Conservation (phyloP, 1,284 basidiomycete genomes). For the Retiboletus flavoniger region DNA sequence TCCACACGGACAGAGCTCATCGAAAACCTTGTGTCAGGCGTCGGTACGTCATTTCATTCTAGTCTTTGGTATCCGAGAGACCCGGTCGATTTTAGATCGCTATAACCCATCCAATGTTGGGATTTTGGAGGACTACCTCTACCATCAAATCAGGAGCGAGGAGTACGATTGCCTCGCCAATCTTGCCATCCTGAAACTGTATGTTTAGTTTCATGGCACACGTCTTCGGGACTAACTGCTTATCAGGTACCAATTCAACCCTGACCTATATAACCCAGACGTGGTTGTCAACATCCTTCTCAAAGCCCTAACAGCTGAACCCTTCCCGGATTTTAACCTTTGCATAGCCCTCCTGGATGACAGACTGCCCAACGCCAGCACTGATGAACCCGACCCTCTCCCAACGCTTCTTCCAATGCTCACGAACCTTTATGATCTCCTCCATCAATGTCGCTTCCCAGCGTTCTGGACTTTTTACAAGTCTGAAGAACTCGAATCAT, state of each 20-base stretch:
- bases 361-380: conserved; percentile 53
- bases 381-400: conserved; percentile 80
- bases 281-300: conserved; percentile 93
- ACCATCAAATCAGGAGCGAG: conserved; percentile 84
- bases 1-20: conserved; percentile 79
- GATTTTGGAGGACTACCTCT: conserved; percentile 93
- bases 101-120: conserved; percentile 94
- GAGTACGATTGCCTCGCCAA: conserved; percentile 95
- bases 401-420: conserved; percentile 74
- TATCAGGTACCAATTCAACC: conserved; percentile 94
- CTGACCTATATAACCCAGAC: conserved; percentile 88
- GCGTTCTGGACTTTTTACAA: conserved; percentile 81
- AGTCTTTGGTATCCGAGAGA: conserved; percentile 10
- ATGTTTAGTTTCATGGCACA: conserved; percentile 6
- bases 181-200: conserved; percentile 86
- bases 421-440: conserved; percentile 70
- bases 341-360: conserved; percentile 89
- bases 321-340: conserved; percentile 91
- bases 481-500: conserved; percentile 63
- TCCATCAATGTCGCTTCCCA: conserved; percentile 87
- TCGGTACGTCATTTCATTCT: conserved; percentile 57
- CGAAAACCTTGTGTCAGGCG: conserved; percentile 87
- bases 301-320: conserved; percentile 81
- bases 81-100: conserved; percentile 58
- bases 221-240: conserved; percentile 4